Percentiles rank a stretch among this genome's conserved stretches.
phyloP scores from a whole-genome alignment of 2,329 filamentous ascomycete genomes.

The Hypoxylon sp. region DNA sequence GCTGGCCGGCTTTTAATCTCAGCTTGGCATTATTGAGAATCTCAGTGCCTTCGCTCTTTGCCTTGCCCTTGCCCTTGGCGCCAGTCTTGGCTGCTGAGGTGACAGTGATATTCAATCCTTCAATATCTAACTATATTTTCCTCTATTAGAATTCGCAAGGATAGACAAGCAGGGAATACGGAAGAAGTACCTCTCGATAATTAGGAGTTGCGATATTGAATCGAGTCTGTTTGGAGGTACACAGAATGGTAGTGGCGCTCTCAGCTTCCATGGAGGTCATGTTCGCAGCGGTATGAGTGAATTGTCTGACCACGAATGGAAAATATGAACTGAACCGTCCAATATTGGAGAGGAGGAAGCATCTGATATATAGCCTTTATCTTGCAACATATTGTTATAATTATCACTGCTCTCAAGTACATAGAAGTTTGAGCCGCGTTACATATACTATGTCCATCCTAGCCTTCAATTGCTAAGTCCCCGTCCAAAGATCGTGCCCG shows the following conservation, averaged over 20 bases:
- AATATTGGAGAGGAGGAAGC: not conserved
- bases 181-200: constrained; percentile 66
- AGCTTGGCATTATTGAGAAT: constrained; percentile 79
- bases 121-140: constrained; percentile 73
- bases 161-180: not conserved
- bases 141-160: not conserved
- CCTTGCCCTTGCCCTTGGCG: constrained; percentile 63
- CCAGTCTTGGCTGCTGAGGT: constrained; percentile 57
- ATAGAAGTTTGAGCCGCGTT: constrained; percentile 12
- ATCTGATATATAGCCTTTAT: constrained; percentile 20
- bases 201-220: constrained; percentile 72
- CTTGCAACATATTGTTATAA: not conserved
- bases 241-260: constrained; percentile 69
- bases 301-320: not conserved
- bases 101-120: constrained; percentile 80
- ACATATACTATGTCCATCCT: not conserved
- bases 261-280: constrained; percentile 67
- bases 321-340: not conserved
- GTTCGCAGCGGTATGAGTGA: constrained; percentile 13
- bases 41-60: constrained; percentile 70
- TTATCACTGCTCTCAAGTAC: not conserved
- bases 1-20: constrained; percentile 78
- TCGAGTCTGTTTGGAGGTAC: constrained; percentile 76
- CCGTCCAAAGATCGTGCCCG: not conserved
- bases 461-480: not conserved